These are phyloP conservation scores for Ceriops zippeliana DNA, from an alignment of 345 rosid genomes.

Conservation along the genomic window DNA sequence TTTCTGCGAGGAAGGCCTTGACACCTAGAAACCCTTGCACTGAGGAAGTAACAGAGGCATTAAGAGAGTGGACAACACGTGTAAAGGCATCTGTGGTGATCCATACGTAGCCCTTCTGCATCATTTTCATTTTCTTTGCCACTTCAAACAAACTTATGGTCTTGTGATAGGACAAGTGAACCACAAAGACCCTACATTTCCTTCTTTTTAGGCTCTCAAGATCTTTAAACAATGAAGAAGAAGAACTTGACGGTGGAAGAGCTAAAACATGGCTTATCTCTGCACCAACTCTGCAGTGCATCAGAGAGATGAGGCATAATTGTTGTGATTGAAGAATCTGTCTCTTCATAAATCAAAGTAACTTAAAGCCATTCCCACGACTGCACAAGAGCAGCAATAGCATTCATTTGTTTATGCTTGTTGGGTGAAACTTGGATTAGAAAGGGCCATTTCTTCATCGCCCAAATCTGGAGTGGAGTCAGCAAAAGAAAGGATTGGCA, in stretches of 20 bases:
- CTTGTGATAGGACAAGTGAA: conserved; percentile 20
- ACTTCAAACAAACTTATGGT: conserved; percentile 13
- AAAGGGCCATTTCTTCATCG: conserved; percentile 20
- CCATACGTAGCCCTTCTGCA: conserved; percentile 36
- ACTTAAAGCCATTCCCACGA: conserved; percentile 26
- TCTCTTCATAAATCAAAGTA: conserved; percentile 16
- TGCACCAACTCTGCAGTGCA: conserved; percentile 10
- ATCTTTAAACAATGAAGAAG: conserved; percentile 3
- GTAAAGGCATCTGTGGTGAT: conserved; percentile 29
- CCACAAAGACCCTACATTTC: conserved; percentile 32
- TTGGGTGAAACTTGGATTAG: conserved; percentile 21
- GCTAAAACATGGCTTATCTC: conserved; percentile 9
- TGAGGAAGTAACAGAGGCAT: conserved; percentile 12
- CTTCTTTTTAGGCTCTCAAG: neutral
- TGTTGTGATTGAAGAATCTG: conserved; percentile 12
- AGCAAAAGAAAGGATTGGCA: conserved; percentile 23
- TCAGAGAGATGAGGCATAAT: conserved; percentile 10
- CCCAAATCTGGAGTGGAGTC: conserved; percentile 25
- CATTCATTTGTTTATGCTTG: conserved; percentile 23
- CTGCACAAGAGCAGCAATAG: conserved; percentile 25
- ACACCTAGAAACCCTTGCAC: conserved; percentile 34
- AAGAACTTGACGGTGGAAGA: conserved; percentile 13
- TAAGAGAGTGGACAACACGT: conserved; percentile 15
- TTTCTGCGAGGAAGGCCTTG: conserved; percentile 10
- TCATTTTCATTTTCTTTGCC: conserved; percentile 28